Percentiles rank a stretch among this genome's conserved stretches.
These are phyloP conservation scores for Fusarium tuaranense DNA, from an alignment of 2,329 filamentous ascomycete genomes.

Conservation along the genomic window DNA sequence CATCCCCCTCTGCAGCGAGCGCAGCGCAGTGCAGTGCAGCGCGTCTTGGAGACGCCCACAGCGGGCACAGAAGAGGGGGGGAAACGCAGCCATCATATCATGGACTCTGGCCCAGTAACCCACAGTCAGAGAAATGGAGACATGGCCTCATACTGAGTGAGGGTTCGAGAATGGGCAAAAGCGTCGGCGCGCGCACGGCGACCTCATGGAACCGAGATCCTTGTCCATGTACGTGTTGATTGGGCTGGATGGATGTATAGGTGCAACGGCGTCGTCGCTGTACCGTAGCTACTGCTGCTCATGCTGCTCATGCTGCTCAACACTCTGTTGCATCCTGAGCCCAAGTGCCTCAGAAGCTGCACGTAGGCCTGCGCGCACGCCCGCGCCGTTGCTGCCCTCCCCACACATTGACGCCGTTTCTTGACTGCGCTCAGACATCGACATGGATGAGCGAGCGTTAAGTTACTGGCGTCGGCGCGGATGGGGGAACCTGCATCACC, in stretches of 20 bases:
- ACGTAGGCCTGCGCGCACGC: conserved; percentile 9
- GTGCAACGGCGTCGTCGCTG: neutral
- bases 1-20: conserved; percentile 14
- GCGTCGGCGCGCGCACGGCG: conserved; percentile 23
- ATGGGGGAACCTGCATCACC: conserved; percentile 11
- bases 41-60: neutral
- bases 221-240: conserved; percentile 18
- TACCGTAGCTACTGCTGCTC: neutral
- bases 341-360: conserved; percentile 7
- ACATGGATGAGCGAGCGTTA: neutral
- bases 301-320: neutral
- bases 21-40: neutral
- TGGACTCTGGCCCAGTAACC: conserved; percentile 32
- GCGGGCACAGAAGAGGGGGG: neutral
- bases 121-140: conserved; percentile 33
- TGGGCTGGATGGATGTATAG: conserved; percentile 10
- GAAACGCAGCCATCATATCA: conserved; percentile 24
- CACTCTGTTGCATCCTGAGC: neutral
- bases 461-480: conserved; percentile 8
- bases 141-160: conserved; percentile 31
- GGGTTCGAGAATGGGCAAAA: conserved; percentile 29
- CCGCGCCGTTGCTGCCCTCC: conserved; percentile 2
- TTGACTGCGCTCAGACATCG: neutral
- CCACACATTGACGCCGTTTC: conserved; percentile 13
- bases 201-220: conserved; percentile 22